Base-by-base conservation (phyloP, 768 basidiomycete species). In the Amanita jacksonii region DNA sequence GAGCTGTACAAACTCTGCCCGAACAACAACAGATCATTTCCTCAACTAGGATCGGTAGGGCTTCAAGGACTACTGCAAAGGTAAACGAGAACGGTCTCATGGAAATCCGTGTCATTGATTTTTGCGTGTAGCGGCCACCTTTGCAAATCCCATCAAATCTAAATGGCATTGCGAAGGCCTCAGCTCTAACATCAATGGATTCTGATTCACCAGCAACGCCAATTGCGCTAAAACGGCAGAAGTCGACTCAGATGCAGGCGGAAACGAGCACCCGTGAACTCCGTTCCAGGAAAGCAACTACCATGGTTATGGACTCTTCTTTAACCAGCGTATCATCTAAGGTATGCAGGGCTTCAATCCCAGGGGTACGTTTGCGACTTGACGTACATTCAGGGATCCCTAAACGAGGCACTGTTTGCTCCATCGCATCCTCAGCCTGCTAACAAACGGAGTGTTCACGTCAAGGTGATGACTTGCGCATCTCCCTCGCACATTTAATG, bases 231-330 rank as follows among this genome's bases (percentile, higher is more conserved):
- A 47, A 31, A 34, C 33, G 39, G 37, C 40, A 28, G 22, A 40
- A 35, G 23, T 41, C 33, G 13, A 41, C 31, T 3, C 38, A 47
- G 19, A 15, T 41, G 23, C 36, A 25, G 24, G 40, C 43, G 6
- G 64, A 68, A 48, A 53, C 63, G 20, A 68, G 63, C 47, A 66
- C 65, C 5, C 62, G 72, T 19, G 66, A 70, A 49, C 51, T 73
- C 32, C 66, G 73, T 27, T 72, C 73, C n/a, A 55, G 54, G 42
- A 73, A 69, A 48, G 57, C 60, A 15, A 50, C 54, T 33, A 20
- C 28, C 13, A 15, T 35, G n/a, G 19, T 28, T 6, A 31, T 35
- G 28, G 68, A 68, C 28, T 61, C 64, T 24, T 62, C 65, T 1
- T 48, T 64, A 22, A 63, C 63, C 41, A 66, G 64, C 41, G 53